phyloP scores from a whole-genome alignment of 2,329 filamentous ascomycete genomes.

The Penicillium sp. region DNA sequence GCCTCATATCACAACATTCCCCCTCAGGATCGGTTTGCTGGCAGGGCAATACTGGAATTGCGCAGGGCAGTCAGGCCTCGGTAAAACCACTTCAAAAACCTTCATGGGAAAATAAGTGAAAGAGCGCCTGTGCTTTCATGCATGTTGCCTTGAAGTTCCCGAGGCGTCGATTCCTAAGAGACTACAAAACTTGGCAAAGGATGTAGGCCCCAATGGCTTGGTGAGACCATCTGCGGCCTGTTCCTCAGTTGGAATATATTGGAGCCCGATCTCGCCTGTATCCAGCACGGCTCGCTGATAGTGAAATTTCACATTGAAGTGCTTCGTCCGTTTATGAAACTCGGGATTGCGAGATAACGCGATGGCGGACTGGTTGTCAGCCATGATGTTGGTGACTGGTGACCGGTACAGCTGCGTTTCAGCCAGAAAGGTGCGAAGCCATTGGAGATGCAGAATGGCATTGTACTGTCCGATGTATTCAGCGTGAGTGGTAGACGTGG shows the following conservation, averaged over 20 bases:
- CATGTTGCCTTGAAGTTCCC: background rate
- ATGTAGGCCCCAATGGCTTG: too few relatives aligned
- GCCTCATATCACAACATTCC: too few relatives aligned
- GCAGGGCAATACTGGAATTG: constrained; percentile 1
- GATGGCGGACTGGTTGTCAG: constrained; percentile 13
- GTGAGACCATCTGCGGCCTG: constrained; percentile 7
- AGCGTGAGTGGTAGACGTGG: constrained; percentile 1
- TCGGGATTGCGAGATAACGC: constrained; percentile 10
- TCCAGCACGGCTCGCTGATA: too few relatives aligned
- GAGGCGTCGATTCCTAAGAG: background rate
- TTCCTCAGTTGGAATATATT: too few relatives aligned
- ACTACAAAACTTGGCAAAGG: too few relatives aligned
- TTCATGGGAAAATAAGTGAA: constrained; percentile 4
- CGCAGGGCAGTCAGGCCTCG: constrained; percentile 4
- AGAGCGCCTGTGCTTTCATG: constrained; percentile 5
- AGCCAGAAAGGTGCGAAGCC: constrained; percentile 10
- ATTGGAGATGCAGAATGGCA: too few relatives aligned
- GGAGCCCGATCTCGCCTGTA: too few relatives aligned
- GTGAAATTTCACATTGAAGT: constrained; percentile 13
- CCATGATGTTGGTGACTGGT: constrained; percentile 11
- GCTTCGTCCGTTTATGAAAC: constrained; percentile 13
- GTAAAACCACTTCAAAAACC: constrained; percentile 13
- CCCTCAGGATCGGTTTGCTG: too few relatives aligned
- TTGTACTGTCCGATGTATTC: constrained; percentile 7
- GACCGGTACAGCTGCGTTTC: constrained; percentile 8